phyloP scores from a whole-genome alignment of 306 rosid species.

The Morella rubra region DNA sequence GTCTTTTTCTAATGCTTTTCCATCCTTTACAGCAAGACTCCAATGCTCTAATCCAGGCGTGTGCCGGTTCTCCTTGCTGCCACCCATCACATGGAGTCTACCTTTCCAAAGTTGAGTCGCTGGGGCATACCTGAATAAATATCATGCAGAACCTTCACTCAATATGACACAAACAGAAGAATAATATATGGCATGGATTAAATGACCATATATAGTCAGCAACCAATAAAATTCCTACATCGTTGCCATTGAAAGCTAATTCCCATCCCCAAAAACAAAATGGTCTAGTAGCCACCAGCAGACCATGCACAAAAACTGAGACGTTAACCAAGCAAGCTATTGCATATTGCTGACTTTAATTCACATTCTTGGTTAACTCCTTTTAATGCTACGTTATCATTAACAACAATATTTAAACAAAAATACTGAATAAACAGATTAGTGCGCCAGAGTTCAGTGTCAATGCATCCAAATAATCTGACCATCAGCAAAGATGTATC shows the following conservation, averaged over 20 bases:
- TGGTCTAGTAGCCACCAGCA: not conserved
- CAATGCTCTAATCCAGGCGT: slow-evolving; percentile 92
- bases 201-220: not conserved
- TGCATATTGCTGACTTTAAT: not conserved
- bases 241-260: not conserved
- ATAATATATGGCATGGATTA: slow-evolving; percentile 14
- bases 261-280: not conserved
- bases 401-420: not conserved
- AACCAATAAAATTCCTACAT: not conserved
- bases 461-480: not conserved
- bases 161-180: slow-evolving; percentile 15
- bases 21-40: slow-evolving; percentile 91
- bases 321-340: not conserved
- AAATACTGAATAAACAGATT: not conserved
- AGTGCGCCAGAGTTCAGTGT: not conserved
- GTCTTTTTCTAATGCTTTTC: slow-evolving; percentile 66
- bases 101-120: slow-evolving; percentile 98
- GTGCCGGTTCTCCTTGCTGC: slow-evolving; percentile 94
- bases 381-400: not conserved
- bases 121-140: slow-evolving; percentile 76
- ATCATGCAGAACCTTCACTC: slow-evolving; percentile 25
- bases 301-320: not conserved
- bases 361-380: not conserved
- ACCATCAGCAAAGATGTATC: not conserved
- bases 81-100: slow-evolving; percentile 98